Evolutionary conservation across 768 basidiomycete genomes (phyloP).

Genomic region (Leccinum incarnatum): DNA sequence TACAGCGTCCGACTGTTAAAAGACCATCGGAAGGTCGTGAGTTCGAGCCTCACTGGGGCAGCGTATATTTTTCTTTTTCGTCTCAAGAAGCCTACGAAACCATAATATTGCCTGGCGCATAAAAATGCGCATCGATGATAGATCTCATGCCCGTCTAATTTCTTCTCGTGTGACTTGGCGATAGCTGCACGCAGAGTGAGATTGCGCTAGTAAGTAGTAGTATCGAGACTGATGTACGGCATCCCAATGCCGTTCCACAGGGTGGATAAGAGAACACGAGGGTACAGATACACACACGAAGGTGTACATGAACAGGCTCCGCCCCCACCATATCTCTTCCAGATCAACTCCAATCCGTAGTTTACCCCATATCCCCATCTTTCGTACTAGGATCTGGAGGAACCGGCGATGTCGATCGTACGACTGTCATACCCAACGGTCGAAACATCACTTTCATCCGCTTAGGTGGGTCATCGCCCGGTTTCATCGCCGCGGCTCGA

Average conservation of each 20-base stretch:
- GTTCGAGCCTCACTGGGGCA: slow-evolving; percentile 55
- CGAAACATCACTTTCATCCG: slow-evolving; percentile 77
- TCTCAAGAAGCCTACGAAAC: background rate
- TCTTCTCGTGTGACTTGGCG: background rate
- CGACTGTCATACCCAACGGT: slow-evolving; percentile 23
- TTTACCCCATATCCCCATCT: slow-evolving; percentile 72
- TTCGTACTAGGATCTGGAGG: slow-evolving; percentile 67
- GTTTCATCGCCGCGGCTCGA: slow-evolving; percentile 28
- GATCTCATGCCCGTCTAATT: too few relatives aligned
- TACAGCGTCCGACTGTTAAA: slow-evolving; percentile 49
- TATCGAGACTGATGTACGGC: slow-evolving; percentile 6
- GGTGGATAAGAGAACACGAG: slow-evolving; percentile 8
- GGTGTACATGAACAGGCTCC: slow-evolving; percentile 2
- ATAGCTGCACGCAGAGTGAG: background rate
- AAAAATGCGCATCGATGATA: background rate
- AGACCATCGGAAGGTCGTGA: slow-evolving; percentile 48
- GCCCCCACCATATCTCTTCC: slow-evolving; percentile 37
- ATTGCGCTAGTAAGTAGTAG: slow-evolving; percentile 3
- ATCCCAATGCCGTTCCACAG: background rate
- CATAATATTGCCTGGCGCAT: background rate
- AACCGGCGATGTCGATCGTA: slow-evolving; percentile 38
- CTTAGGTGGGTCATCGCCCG: slow-evolving; percentile 48
- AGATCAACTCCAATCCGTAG: background rate
- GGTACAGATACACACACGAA: slow-evolving; percentile 9
- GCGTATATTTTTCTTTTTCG: slow-evolving; percentile 13